phyloP scores from a whole-genome alignment of 1,139 yeast genomes.

The Yamadazyma mexicana region DNA sequence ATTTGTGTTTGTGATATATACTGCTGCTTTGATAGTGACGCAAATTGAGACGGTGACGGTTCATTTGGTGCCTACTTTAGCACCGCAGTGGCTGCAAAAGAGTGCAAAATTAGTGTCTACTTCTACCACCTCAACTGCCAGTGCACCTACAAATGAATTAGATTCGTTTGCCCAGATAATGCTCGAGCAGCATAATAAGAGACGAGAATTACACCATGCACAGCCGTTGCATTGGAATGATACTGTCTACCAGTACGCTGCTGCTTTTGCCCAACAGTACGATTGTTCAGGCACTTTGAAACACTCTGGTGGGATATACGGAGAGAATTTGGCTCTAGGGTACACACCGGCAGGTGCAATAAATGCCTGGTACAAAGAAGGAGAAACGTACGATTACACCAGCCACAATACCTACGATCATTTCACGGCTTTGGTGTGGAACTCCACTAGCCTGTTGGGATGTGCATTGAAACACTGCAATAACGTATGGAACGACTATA shows the following conservation, averaged over 20 bases:
- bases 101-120: background rate
- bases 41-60: conserved; percentile 19
- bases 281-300: conserved; percentile 35
- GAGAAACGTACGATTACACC: conserved; percentile 25
- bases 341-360: conserved; percentile 30
- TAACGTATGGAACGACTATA: conserved; percentile 51
- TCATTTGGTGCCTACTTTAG: conserved; percentile 9
- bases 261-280: conserved; percentile 27
- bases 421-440: conserved; percentile 46
- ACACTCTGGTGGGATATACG: conserved; percentile 37
- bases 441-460: conserved; percentile 32
- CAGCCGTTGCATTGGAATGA: conserved; percentile 32
- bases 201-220: conserved; percentile 30
- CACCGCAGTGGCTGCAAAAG: background rate
- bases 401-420: conserved; percentile 32
- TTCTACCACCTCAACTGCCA: conserved; percentile 10
- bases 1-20: background rate
- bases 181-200: conserved; percentile 28
- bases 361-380: conserved; percentile 41
- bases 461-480: conserved; percentile 44
- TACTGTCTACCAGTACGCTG: conserved; percentile 30
- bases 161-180: conserved; percentile 27
- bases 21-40: conserved; percentile 13
- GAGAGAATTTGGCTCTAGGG: conserved; percentile 43
- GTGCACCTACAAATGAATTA: conserved; percentile 10